These are phyloP conservation scores for Quercus mongolica DNA, from an alignment of 306 rosid genomes.

Conservation along the genomic window DNA sequence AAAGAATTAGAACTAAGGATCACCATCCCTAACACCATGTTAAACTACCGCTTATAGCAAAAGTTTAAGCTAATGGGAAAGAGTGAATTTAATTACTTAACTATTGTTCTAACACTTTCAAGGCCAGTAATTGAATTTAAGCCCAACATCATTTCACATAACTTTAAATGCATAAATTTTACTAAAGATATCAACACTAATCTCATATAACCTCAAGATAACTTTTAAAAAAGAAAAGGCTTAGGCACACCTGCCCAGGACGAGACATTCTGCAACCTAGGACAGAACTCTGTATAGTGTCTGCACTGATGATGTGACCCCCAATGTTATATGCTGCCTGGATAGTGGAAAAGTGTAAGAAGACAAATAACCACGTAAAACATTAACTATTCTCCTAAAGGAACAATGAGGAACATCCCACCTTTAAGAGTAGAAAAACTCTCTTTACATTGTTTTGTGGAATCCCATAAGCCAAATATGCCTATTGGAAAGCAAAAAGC, in stretches of 20 bases:
- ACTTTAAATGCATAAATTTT: neutral
- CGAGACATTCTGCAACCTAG: slow-evolving; percentile 87
- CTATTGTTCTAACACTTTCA: neutral
- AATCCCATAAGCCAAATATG: slow-evolving; percentile 94
- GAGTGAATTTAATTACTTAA: no score
- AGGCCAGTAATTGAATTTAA: neutral
- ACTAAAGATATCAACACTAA: neutral
- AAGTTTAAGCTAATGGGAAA: no score
- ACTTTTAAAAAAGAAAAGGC: neutral
- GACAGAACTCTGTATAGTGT: slow-evolving; percentile 75
- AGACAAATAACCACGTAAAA: neutral
- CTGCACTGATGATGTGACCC: slow-evolving; percentile 83
- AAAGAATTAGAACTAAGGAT: no score
- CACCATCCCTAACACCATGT: no score
- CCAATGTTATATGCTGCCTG: slow-evolving; percentile 99
- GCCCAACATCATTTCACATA: neutral
- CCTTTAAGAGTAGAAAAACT: slow-evolving; percentile 80
- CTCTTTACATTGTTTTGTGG: slow-evolving; percentile 87
- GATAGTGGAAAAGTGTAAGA: slow-evolving; percentile 21
- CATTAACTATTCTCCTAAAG: slow-evolving; percentile 8
- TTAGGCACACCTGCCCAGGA: slow-evolving; percentile 77
- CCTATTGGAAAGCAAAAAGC: slow-evolving; percentile 48
- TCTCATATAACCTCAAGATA: neutral
- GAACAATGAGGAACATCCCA: slow-evolving; percentile 25
- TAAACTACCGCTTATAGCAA: no score